Conservation (phyloP, 2,329 filamentous ascomycete species). For the Fusarium foetens region DNA sequence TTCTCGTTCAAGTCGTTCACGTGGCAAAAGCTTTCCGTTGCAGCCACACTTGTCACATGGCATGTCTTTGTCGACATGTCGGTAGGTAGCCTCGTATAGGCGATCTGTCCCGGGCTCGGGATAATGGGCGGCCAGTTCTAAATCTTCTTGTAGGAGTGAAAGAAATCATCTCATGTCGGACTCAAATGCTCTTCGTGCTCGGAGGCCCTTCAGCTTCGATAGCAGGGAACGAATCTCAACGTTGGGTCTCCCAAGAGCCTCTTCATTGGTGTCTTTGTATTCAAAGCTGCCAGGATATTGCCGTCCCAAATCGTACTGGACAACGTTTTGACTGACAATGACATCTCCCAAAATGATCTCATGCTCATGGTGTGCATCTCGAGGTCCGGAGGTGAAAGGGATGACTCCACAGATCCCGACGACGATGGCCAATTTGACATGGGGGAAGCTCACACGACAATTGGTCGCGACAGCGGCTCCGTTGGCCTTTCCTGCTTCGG, state of each 20-base stretch:
- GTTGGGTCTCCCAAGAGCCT: not conserved
- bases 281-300: not conserved
- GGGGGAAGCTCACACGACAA: conserved; percentile 47
- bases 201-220: not conserved
- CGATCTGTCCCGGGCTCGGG: not conserved
- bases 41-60: not conserved
- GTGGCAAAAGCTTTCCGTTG: not conserved
- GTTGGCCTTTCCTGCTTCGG: conserved; percentile 45
- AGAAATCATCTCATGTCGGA: not conserved
- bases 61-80: not conserved
- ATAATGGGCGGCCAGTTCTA: not conserved
- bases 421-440: conserved; percentile 49
- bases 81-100: not conserved
- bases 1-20: not conserved
- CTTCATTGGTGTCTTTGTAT: not conserved
- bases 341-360: not conserved
- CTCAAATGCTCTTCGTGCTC: not conserved
- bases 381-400: conserved; percentile 20
- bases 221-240: not conserved
- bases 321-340: not conserved
- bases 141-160: not conserved
- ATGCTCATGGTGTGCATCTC: not conserved
- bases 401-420: conserved; percentile 54
- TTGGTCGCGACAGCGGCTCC: conserved; percentile 41
- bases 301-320: not conserved